A percentile compares a stretch with the other conserved stretches of the same genome.
Evolutionary conservation across 352 stramenopile species (phyloP).

Genomic region (Blastocystis sp.): DNA sequence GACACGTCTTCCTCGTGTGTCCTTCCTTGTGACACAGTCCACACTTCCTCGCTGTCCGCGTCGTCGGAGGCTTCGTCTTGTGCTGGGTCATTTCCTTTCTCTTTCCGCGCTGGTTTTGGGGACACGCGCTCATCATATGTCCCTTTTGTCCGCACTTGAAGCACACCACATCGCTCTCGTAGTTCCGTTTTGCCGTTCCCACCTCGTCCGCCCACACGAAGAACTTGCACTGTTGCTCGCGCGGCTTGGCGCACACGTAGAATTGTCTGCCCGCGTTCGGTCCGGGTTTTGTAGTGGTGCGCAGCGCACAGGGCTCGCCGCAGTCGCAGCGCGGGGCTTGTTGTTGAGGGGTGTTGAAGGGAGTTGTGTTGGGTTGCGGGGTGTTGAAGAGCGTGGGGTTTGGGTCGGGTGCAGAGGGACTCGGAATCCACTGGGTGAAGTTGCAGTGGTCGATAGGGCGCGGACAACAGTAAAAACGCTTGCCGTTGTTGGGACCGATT

Average conservation of each 20-base stretch:
- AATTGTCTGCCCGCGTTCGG: conserved; percentile 66
- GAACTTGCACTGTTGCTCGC: conserved; percentile 54
- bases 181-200: background rate
- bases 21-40: conserved; percentile 21
- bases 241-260: conserved; percentile 67
- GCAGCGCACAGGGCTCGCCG: background rate
- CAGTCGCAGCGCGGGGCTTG: background rate
- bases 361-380: conserved; percentile 8
- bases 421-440: background rate
- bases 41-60: background rate
- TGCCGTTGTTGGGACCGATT: conserved; percentile 60
- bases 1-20: conserved; percentile 39
- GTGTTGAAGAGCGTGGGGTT: background rate
- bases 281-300: conserved; percentile 41
- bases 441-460: conserved; percentile 13
- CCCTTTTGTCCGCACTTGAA: conserved; percentile 45
- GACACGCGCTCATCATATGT: conserved; percentile 37
- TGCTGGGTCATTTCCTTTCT: background rate
- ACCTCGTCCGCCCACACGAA: conserved; percentile 67
- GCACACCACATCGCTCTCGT: background rate
- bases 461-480: conserved; percentile 65
- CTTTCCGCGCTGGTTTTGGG: background rate
- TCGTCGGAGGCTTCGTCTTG: background rate
- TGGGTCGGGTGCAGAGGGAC: background rate
- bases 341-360: conserved; percentile 14